phyloP scores from a whole-genome alignment of 2,329 filamentous ascomycete species.

The Zymoseptoria crescenta region DNA sequence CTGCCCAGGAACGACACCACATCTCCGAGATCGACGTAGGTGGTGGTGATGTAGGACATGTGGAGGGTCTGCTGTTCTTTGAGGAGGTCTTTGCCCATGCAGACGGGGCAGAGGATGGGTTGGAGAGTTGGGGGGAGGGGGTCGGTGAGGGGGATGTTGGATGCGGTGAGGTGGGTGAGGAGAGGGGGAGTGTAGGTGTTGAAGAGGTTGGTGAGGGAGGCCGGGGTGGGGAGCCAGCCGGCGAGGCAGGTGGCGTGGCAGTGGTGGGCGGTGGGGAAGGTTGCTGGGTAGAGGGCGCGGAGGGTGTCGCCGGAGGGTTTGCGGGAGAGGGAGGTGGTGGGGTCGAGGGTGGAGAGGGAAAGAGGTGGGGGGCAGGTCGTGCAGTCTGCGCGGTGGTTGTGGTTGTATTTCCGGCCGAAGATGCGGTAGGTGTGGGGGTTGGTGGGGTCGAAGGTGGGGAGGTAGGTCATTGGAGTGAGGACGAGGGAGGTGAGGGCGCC shows the following conservation, averaged over 20 bases:
- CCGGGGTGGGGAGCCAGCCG: slow-evolving; percentile 16
- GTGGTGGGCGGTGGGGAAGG: not conserved
- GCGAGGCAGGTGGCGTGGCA: slow-evolving; percentile 15
- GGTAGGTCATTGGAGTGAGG: slow-evolving; percentile 10
- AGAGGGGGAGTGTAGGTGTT: slow-evolving; percentile 15
- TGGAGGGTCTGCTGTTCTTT: slow-evolving; percentile 20
- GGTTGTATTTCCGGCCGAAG: slow-evolving; percentile 14
- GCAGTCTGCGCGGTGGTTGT: slow-evolving; percentile 1
- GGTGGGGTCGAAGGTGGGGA: slow-evolving; percentile 1
- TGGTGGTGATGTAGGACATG: slow-evolving; percentile 5
- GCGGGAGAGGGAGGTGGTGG: slow-evolving; percentile 1
- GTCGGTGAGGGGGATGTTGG: not conserved
- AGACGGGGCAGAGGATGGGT: slow-evolving; percentile 21
- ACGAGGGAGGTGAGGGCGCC: slow-evolving; percentile 10
- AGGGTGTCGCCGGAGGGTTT: not conserved
- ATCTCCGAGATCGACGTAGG: slow-evolving; percentile 3
- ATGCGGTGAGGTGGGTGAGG: not conserved
- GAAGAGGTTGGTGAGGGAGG: slow-evolving; percentile 12
- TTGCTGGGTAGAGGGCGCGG: slow-evolving; percentile 5
- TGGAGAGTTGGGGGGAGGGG: slow-evolving; percentile 6
- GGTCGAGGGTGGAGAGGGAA: slow-evolving; percentile 9
- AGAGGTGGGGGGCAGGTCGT: slow-evolving; percentile 4
- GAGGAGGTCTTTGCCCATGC: slow-evolving; percentile 18
- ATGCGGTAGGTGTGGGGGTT: slow-evolving; percentile 17
- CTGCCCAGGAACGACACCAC: slow-evolving; percentile 11